A percentile compares a stretch with the other conserved stretches of the same genome.
Conservation (phyloP, 176 grass and related monocot species). For the Saccharum officinarum region DNA sequence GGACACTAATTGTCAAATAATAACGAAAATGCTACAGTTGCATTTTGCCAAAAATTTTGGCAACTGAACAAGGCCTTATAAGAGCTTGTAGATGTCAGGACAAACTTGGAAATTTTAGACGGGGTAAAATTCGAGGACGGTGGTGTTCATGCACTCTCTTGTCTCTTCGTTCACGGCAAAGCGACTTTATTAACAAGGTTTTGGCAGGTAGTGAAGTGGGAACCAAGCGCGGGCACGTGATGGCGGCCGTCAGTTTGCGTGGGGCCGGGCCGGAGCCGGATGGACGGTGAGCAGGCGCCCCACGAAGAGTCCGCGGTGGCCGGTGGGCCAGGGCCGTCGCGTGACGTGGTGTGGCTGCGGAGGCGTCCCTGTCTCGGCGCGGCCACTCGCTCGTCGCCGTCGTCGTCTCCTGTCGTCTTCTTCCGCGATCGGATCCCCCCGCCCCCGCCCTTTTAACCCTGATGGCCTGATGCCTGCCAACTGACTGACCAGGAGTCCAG, state of each 20-base stretch:
- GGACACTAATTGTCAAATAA: too few relatives aligned
- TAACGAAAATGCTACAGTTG: too few relatives aligned
- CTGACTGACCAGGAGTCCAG: too few relatives aligned
- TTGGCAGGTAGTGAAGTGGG: background rate
- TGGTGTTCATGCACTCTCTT: too few relatives aligned
- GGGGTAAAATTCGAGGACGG: too few relatives aligned
- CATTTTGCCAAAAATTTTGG: too few relatives aligned
- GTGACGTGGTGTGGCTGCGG: slow-evolving; percentile 23
- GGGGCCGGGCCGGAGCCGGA: background rate
- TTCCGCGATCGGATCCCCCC: background rate
- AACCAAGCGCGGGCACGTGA: background rate
- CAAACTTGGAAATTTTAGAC: too few relatives aligned
- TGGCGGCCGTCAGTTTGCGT: background rate
- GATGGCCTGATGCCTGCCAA: too few relatives aligned
- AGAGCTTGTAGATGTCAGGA: too few relatives aligned
- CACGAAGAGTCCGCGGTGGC: background rate
- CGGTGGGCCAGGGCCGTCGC: background rate
- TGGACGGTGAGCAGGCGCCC: background rate
- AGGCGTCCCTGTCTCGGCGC: background rate
- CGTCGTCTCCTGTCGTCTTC: background rate
- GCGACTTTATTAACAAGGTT: background rate
- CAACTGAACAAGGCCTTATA: too few relatives aligned
- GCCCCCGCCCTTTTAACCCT: too few relatives aligned
- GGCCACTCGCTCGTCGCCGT: background rate
- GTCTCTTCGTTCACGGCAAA: too few relatives aligned